A percentile compares a stretch with the other conserved stretches of the same genome.
Conservation (phyloP, 495 filamentous ascomycete genomes). For the Copromyces sp. region DNA sequence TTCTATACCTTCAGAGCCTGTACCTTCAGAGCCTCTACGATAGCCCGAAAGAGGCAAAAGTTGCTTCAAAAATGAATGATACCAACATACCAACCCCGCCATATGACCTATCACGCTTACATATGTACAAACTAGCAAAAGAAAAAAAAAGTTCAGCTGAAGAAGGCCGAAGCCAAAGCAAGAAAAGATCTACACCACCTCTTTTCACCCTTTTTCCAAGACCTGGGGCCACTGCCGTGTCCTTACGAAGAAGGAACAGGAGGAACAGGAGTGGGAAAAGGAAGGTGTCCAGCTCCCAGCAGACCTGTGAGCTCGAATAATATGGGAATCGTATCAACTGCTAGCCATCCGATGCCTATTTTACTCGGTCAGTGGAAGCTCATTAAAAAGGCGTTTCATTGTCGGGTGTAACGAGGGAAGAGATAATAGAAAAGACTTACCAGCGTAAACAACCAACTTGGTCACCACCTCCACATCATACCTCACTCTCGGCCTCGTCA, state of each 20-base stretch:
- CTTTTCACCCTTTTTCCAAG: background rate
- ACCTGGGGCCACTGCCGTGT: background rate
- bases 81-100: background rate
- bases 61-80: background rate
- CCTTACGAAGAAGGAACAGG: background rate
- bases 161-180: background rate
- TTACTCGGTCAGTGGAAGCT: background rate
- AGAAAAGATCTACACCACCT: background rate
- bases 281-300: constrained; percentile 32
- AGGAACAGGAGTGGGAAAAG: background rate
- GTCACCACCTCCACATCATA: constrained; percentile 98
- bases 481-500: constrained; percentile 79
- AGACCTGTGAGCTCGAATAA: constrained; percentile 53
- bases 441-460: constrained; percentile 89
- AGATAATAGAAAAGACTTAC: constrained; percentile 31
- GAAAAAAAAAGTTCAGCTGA: background rate
- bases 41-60: background rate
- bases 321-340: constrained; percentile 55
- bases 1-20: background rate
- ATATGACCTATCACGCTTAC: background rate
- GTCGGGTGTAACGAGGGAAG: no score
- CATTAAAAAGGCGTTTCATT: background rate
- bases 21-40: background rate
- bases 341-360: constrained; percentile 65
- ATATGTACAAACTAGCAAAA: background rate